phyloP scores from a whole-genome alignment of 2,329 filamentous ascomycete genomes.

The Calonectria multiphialidica region DNA sequence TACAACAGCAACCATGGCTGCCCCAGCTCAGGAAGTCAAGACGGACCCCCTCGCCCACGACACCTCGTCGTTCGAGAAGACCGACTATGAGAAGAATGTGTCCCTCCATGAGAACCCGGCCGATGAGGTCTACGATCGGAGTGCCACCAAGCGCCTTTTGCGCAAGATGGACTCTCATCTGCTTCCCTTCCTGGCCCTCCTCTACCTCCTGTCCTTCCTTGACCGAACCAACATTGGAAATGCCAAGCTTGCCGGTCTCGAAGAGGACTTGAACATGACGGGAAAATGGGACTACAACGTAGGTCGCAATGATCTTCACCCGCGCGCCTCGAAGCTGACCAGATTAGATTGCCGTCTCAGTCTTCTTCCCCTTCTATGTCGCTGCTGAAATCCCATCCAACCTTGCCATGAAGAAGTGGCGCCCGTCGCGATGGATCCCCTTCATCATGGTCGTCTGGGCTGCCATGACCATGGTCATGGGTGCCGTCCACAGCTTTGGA shows the following conservation, averaged over 20 bases:
- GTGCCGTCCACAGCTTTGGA: slow-evolving; percentile 61
- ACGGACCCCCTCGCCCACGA: slow-evolving; percentile 32
- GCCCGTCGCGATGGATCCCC: slow-evolving; percentile 65
- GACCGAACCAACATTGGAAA: slow-evolving; percentile 63
- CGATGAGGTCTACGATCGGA: slow-evolving; percentile 44
- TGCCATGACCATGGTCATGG: slow-evolving; percentile 60
- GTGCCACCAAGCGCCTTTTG: slow-evolving; percentile 62
- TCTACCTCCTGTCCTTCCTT: slow-evolving; percentile 69
- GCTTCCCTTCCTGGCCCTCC: slow-evolving; percentile 69
- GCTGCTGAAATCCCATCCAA: slow-evolving; percentile 68
- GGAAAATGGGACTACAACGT: slow-evolving; percentile 51
- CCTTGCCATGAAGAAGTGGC: slow-evolving; percentile 65
- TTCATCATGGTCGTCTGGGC: slow-evolving; percentile 67
- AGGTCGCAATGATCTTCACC: slow-evolving; percentile 17
- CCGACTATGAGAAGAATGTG: slow-evolving; percentile 42
- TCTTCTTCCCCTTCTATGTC: slow-evolving; percentile 68
- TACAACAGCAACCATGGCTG: slow-evolving; percentile 11
- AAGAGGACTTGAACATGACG: slow-evolving; percentile 45
- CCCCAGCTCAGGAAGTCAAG: slow-evolving; percentile 13
- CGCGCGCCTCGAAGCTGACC: slow-evolving; percentile 15
- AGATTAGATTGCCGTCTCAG: slow-evolving; percentile 56
- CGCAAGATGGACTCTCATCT: slow-evolving; percentile 67
- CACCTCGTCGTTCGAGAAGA: slow-evolving; percentile 44
- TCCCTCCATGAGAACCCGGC: slow-evolving; percentile 41
- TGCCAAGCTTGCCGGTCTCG: slow-evolving; percentile 68